phyloP scores from a whole-genome alignment of 192 early-diverging fungal species.

The Coemansia sp. region DNA sequence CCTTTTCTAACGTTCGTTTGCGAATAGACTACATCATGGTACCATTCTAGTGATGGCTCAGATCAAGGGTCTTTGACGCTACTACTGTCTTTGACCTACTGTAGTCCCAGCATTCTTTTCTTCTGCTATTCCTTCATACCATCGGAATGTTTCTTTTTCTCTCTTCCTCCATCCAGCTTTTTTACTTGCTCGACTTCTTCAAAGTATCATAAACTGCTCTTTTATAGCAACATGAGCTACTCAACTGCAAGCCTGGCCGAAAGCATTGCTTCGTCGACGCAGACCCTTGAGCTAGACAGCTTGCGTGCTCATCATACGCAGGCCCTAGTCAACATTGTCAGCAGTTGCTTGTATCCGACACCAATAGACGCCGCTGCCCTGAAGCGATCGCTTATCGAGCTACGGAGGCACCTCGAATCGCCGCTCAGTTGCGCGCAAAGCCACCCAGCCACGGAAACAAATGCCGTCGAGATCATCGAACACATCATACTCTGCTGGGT shows the following conservation, averaged over 20 bases:
- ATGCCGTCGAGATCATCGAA: constrained; percentile 28
- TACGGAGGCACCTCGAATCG: constrained; percentile 44
- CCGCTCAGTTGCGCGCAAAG: constrained; percentile 17
- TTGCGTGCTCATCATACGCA: constrained; percentile 37
- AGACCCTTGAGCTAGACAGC: constrained; percentile 28
- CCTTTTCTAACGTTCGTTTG: background rate
- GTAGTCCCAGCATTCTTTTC: background rate
- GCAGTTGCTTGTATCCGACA: constrained; percentile 20
- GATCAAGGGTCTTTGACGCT: background rate
- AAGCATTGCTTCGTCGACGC: constrained; percentile 17
- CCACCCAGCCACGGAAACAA: constrained; percentile 40
- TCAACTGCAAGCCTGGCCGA: constrained; percentile 6
- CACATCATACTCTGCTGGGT: constrained; percentile 47
- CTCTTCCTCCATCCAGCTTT: background rate
- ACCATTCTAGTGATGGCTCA: background rate
- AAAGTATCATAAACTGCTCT: background rate
- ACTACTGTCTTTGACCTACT: background rate
- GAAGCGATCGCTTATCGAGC: constrained; percentile 12
- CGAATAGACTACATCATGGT: background rate
- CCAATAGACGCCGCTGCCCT: constrained; percentile 15
- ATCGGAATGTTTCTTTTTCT: background rate
- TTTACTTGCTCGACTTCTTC: background rate
- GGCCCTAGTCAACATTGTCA: constrained; percentile 34
- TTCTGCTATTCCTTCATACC: background rate
- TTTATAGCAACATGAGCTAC: constrained; percentile 10